phyloP scores from a whole-genome alignment of 1,139 yeast genomes.

The Candida labiduridarum region DNA sequence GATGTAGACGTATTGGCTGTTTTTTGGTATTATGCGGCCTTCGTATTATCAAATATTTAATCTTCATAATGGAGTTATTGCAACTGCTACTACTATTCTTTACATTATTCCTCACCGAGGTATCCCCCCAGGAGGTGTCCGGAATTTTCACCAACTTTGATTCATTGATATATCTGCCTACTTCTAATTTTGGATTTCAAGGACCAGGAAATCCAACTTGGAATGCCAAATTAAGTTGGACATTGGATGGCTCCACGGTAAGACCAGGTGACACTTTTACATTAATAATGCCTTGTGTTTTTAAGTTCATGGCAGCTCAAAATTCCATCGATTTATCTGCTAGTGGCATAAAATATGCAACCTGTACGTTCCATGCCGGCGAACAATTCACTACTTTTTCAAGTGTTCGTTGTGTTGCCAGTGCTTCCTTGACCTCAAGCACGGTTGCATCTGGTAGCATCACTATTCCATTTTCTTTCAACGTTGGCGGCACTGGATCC shows the following conservation, averaged over 20 bases:
- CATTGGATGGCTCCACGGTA: conserved; percentile 20
- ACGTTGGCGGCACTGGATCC: conserved; percentile 23
- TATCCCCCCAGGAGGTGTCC: conserved; percentile 1
- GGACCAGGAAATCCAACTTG: conserved; percentile 25
- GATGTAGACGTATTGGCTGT: background rate
- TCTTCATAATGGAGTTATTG: background rate
- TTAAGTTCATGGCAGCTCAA: conserved; percentile 21
- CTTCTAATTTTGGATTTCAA: conserved; percentile 6
- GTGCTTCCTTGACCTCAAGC: conserved; percentile 8
- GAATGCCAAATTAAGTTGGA: conserved; percentile 27
- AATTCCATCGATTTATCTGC: conserved; percentile 18
- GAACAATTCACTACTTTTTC: conserved; percentile 25
- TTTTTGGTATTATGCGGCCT: background rate
- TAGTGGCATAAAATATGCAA: conserved; percentile 30
- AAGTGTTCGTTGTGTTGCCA: conserved; percentile 26
- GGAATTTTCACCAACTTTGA: conserved; percentile 9
- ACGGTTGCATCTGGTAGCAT: conserved; percentile 20
- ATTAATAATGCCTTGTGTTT: conserved; percentile 27
- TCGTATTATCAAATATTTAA: background rate
- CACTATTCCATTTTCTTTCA: conserved; percentile 26
- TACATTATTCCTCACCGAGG: conserved; percentile 2
- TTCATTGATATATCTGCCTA: conserved; percentile 2
- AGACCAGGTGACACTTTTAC: conserved; percentile 29
- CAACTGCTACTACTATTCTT: background rate
- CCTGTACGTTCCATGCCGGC: conserved; percentile 26